Evolutionary conservation across 2,329 filamentous ascomycete species (phyloP).

Genomic region (Talaromyces sp.): DNA sequence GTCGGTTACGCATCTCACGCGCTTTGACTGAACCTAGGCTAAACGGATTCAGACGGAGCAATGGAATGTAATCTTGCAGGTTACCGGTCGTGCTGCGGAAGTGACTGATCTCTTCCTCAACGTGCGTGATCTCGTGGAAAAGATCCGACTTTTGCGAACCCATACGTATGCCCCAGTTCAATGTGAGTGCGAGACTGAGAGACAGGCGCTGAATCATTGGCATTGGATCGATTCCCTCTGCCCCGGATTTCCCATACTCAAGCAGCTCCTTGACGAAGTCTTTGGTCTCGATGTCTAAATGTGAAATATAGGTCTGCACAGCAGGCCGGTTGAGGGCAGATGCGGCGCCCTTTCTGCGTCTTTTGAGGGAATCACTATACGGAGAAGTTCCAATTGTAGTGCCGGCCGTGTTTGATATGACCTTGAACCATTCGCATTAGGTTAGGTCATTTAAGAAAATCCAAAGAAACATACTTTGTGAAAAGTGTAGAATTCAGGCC

Average conservation of each 20-base stretch:
- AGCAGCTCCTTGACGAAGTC: constrained; percentile 60
- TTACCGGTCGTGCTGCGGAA: constrained; percentile 59
- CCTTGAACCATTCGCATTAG: constrained; percentile 29
- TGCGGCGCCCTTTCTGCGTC: constrained; percentile 61
- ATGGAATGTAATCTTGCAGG: constrained; percentile 58
- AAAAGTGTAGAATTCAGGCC: constrained; percentile 57
- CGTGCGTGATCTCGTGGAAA: constrained; percentile 60
- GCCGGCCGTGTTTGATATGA: constrained; percentile 61
- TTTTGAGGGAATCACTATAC: constrained; percentile 61
- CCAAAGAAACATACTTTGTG: constrained; percentile 44
- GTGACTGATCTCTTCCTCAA: constrained; percentile 57
- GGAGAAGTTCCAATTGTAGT: constrained; percentile 66
- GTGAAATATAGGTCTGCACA: constrained; percentile 58
- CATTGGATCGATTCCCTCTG: constrained; percentile 57
- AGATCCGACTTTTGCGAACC: constrained; percentile 55
- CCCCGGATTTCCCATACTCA: constrained; percentile 53
- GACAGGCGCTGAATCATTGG: constrained; percentile 63
- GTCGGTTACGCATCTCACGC: constrained; percentile 55
- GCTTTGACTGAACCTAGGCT: constrained; percentile 56
- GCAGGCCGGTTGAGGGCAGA: constrained; percentile 62
- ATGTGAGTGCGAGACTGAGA: constrained; percentile 58
- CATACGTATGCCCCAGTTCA: constrained; percentile 64
- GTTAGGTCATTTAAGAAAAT: background rate
- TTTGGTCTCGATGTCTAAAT: constrained; percentile 59
- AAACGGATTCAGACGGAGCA: constrained; percentile 58